Conservation (phyloP, 2,329 filamentous ascomycete genomes). For the Paraconiothyrium brasiliense region DNA sequence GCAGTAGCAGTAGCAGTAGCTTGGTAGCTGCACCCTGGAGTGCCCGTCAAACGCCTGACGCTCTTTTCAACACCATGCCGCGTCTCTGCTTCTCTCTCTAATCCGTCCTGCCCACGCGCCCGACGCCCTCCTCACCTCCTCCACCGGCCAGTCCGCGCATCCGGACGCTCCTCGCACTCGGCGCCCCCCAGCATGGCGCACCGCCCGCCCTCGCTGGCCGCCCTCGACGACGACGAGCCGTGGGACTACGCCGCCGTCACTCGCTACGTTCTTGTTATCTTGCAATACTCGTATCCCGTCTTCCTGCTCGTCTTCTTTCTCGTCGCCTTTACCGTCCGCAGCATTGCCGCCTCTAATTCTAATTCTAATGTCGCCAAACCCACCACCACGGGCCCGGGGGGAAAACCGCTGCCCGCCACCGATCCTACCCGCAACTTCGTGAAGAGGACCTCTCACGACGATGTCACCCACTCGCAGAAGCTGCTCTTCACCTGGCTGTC, state of each 20-base stretch:
- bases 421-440: conserved; percentile 54
- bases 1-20: no score
- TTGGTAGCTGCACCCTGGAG: not conserved
- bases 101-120: conserved; percentile 20
- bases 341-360: conserved; percentile 62
- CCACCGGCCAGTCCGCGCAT: conserved; percentile 5
- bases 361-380: conserved; percentile 57
- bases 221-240: conserved; percentile 22
- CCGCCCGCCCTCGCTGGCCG: conserved; percentile 22
- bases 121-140: conserved; percentile 16
- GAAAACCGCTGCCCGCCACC: conserved; percentile 81
- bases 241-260: conserved; percentile 33
- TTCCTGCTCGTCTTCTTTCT: conserved; percentile 72
- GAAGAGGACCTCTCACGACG: conserved; percentile 58
- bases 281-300: conserved; percentile 70
- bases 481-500: conserved; percentile 80
- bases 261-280: conserved; percentile 38
- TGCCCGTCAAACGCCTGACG: conserved; percentile 2
- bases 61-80: conserved; percentile 21
- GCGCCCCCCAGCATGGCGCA: conserved; percentile 28
- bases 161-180: conserved; percentile 3
- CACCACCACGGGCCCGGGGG: conserved; percentile 78
- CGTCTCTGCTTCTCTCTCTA: conserved; percentile 16
- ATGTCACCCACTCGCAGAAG: conserved; percentile 74
- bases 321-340: conserved; percentile 68